phyloP scores from a whole-genome alignment of 345 rosid genomes.

The Dovyalis caffra region DNA sequence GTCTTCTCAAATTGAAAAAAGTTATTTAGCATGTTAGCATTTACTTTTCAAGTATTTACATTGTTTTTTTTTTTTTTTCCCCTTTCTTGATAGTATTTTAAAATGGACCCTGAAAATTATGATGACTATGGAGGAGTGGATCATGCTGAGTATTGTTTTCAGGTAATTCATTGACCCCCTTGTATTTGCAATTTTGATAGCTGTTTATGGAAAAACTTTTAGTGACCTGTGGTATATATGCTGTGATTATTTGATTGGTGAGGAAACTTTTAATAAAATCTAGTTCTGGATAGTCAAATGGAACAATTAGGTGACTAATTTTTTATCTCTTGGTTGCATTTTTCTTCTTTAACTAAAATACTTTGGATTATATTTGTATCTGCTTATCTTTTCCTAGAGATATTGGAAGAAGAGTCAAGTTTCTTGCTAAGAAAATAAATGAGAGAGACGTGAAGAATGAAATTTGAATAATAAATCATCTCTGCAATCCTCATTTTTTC shows the following conservation, averaged over 20 bases:
- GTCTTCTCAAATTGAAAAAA: neutral
- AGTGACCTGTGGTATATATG: neutral
- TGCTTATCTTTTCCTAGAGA: neutral
- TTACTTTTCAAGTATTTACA: conserved; percentile 14
- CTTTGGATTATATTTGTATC: neutral
- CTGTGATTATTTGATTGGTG: neutral
- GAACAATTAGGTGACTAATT: neutral
- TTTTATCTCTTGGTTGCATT: neutral
- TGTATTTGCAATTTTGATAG: conserved; percentile 1
- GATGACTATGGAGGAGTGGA: conserved; percentile 28
- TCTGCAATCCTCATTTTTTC: neutral
- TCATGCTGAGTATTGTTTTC: conserved; percentile 28
- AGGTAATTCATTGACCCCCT: conserved; percentile 13
- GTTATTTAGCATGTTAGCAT: neutral
- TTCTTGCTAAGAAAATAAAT: neutral
- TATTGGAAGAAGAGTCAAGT: neutral
- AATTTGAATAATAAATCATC: neutral
- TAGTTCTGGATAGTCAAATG: neutral
- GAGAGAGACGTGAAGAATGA: neutral
- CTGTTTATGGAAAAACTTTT: neutral
- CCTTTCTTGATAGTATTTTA: conserved; percentile 22
- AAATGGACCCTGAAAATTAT: conserved; percentile 27
- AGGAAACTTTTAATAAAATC: neutral
- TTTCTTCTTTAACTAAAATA: neutral
- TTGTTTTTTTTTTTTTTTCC: conserved; percentile 4